phyloP scores from a whole-genome alignment of 352 stramenopile genomes.

The Pythium vanterpoolii region DNA sequence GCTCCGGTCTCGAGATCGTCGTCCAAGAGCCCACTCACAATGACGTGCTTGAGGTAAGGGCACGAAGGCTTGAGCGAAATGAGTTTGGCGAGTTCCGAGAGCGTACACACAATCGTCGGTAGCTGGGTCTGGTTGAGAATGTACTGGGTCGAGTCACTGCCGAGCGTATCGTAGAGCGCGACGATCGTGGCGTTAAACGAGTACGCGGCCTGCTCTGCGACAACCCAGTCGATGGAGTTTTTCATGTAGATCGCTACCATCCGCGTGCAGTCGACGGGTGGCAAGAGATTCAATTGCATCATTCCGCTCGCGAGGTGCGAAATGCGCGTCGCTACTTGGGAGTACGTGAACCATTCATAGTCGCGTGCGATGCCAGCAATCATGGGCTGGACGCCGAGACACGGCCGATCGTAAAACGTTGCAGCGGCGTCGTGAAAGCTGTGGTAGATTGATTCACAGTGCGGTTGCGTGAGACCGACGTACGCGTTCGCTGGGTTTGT shows the following conservation, averaged over 20 bases:
- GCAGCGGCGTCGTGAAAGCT: constrained; percentile 35
- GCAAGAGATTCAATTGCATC: constrained; percentile 42
- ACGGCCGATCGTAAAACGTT: constrained; percentile 29
- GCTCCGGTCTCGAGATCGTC: constrained; percentile 35
- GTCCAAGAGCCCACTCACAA: constrained; percentile 38
- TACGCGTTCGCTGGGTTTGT: constrained; percentile 33
- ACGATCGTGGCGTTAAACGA: constrained; percentile 39
- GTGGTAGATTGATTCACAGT: constrained; percentile 45
- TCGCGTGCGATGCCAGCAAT: constrained; percentile 27
- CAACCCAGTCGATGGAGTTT: constrained; percentile 95
- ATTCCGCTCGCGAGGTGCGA: constrained; percentile 39
- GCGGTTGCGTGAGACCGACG: constrained; percentile 33
- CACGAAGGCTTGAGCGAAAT: constrained; percentile 36
- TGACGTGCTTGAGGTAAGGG: constrained; percentile 42
- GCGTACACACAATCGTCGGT: constrained; percentile 61
- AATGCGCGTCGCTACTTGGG: constrained; percentile 36
- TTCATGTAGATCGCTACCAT: constrained; percentile 95
- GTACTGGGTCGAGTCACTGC: constrained; percentile 60
- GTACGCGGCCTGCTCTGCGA: constrained; percentile 87
- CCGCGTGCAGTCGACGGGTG: constrained; percentile 36
- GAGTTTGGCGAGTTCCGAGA: constrained; percentile 47
- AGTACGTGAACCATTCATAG: constrained; percentile 64
- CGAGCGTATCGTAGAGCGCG: constrained; percentile 80
- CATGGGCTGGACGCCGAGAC: constrained; percentile 40
- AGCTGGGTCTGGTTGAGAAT: constrained; percentile 79